Base-by-base conservation (phyloP, 331 rosid species). In the Arachis monticola region DNA sequence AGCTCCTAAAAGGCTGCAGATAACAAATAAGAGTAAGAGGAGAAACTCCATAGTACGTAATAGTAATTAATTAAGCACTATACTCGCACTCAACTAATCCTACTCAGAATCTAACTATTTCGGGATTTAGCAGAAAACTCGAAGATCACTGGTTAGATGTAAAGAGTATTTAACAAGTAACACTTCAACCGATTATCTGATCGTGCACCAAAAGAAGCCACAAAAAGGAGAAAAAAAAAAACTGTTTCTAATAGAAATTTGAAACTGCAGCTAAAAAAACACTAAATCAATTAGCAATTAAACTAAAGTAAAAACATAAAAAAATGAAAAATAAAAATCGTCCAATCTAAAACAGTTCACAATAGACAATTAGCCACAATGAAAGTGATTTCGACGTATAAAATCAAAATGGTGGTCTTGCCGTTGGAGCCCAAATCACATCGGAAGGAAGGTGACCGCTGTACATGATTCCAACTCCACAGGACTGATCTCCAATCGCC, bases 381-480 rank as follows among this genome's bases (percentile, higher is more conserved):
- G 52, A 40, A 4, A 17, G 6, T n/a, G 8, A 27, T 27, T 63
- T 7, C 9, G 5, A 17, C 76, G n/a, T 32, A 69, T 2, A 57
- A 35, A 35, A 59, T 80, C 79, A 86, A 81, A 74, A 88, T 41
- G 67, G 81, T 56, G 83, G 84, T 57, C 91, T 85, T 0, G 89
- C 87, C 6, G 89, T 78, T n/a, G 93, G 89, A 56, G 92, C 86
- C 97, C 98, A 94, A 48, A 83, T 77, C 42, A 84, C 88, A 45
- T 91, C 94, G 0, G 90, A 79, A 4, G 91, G 85, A 60, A 84
- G 27, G 14, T 88, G 97, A 58, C 85, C 67, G 78, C 86, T 82
- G 53, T 85, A 84, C 85, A 90, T 80, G 10, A 35, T 5, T 35
- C 87, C 48, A 76, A 80, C 72, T 46, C 82, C 96, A 66, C 88